These are phyloP conservation scores for Mycena vulgaris DNA, from an alignment of 768 basidiomycete species.

Conservation along the genomic window DNA sequence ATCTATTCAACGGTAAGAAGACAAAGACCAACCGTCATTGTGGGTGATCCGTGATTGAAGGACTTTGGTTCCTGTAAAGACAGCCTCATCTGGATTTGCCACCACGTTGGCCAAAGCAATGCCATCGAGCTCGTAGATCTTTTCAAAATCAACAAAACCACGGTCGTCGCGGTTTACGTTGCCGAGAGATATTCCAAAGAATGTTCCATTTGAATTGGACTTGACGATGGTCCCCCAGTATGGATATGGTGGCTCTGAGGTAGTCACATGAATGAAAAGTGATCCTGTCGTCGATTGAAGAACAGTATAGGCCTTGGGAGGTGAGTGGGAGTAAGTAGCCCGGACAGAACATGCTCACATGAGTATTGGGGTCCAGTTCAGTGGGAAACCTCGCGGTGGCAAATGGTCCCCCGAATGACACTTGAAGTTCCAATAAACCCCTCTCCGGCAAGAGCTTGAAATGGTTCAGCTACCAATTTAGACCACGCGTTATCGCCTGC, in stretches of 20 bases:
- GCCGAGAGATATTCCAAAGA: conserved; percentile 88
- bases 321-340: background rate
- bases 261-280: conserved; percentile 96
- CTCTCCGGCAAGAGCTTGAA: conserved; percentile 64
- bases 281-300: conserved; percentile 93
- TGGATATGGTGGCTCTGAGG: conserved; percentile 85
- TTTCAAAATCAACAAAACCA: conserved; percentile 98
- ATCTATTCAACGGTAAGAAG: conserved; percentile 8
- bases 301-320: conserved; percentile 85
- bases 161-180: conserved; percentile 93
- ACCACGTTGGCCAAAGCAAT: conserved; percentile 95
- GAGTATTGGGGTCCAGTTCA: conserved; percentile 88
- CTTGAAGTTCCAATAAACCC: conserved; percentile 85
- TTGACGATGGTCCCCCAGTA: conserved; percentile 94
- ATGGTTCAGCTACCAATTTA: conserved; percentile 19
- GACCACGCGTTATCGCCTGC: conserved; percentile 57
- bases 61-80: conserved; percentile 77
- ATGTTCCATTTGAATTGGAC: conserved; percentile 98
- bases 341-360: conserved; percentile 64
- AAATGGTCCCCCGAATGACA: conserved; percentile 93
- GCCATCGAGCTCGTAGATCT: conserved; percentile 94
- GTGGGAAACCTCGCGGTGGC: conserved; percentile 92
- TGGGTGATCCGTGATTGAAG: conserved; percentile 93
- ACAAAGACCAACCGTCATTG: conserved; percentile 82
- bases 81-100: conserved; percentile 82